These are phyloP conservation scores for Aspergillus hancockii DNA, from an alignment of 495 filamentous ascomycete genomes.

Conservation along the genomic window DNA sequence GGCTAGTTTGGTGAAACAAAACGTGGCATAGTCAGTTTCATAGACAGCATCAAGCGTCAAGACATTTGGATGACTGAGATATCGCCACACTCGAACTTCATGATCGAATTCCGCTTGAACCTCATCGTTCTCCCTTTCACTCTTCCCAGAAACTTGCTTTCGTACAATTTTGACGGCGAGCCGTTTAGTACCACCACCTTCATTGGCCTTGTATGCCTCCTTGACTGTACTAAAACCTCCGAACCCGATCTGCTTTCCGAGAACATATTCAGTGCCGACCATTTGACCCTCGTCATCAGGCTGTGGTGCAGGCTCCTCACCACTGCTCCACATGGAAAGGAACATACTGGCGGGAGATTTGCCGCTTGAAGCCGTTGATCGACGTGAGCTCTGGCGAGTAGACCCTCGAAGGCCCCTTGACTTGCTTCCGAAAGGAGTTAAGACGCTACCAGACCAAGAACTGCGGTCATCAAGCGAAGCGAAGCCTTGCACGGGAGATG, in stretches of 20 bases:
- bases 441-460: conserved; percentile 45
- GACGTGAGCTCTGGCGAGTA: conserved; percentile 44
- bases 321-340: conserved; percentile 56
- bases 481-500: conserved; percentile 44
- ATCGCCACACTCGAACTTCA: conserved; percentile 71
- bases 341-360: conserved; percentile 60
- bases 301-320: conserved; percentile 43
- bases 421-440: conserved; percentile 47
- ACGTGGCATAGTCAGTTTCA: conserved; percentile 70
- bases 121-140: conserved; percentile 65
- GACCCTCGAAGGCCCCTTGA: conserved; percentile 37
- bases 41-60: conserved; percentile 67
- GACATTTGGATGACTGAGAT: conserved; percentile 65
- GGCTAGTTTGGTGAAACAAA: conserved; percentile 70
- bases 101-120: conserved; percentile 74
- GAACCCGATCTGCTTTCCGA: conserved; percentile 68
- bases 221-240: conserved; percentile 74
- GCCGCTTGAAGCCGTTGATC: conserved; percentile 48
- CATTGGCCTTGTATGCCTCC: conserved; percentile 68
- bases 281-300: conserved; percentile 76
- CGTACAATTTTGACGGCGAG: conserved; percentile 74
- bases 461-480: conserved; percentile 51
- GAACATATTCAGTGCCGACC: conserved; percentile 69
- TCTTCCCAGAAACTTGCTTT: conserved; percentile 56
- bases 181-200: conserved; percentile 49